Evolutionary conservation across 2,329 filamentous ascomycete genomes (phyloP).

Genomic region (Neoarthrinium moseri): DNA sequence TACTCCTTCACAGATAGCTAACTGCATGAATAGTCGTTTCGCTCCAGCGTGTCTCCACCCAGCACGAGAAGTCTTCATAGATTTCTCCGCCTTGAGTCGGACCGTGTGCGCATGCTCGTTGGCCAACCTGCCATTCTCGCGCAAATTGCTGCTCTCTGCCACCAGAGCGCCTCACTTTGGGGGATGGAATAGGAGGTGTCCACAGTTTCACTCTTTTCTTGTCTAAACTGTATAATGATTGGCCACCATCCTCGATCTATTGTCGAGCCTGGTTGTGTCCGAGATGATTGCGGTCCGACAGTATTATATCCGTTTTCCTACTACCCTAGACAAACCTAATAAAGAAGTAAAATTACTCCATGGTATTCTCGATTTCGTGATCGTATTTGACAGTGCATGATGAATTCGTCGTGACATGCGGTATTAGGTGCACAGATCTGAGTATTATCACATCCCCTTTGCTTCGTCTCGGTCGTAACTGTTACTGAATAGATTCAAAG

Average conservation of each 20-base stretch:
- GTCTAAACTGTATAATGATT: slow-evolving; percentile 33
- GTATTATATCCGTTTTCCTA: slow-evolving; percentile 13
- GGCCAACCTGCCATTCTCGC: no score
- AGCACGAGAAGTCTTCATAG: slow-evolving; percentile 85
- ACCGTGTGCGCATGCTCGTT: slow-evolving; percentile 3
- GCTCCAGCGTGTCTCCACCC: slow-evolving; percentile 84
- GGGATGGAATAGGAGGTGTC: no score
- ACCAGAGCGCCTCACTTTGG: no score
- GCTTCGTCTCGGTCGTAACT: no score
- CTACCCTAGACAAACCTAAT: slow-evolving; percentile 12
- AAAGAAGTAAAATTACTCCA: slow-evolving; percentile 11
- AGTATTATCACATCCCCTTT: no score
- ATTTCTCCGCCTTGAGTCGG: slow-evolving; percentile 18
- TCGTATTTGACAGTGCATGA: no score
- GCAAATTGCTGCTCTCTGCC: no score
- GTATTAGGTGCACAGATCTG: no score
- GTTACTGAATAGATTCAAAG: no score
- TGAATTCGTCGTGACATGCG: neutral
- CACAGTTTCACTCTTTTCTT: slow-evolving; percentile 27
- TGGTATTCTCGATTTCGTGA: neutral
- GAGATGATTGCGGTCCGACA: slow-evolving; percentile 11
- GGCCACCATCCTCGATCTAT: slow-evolving; percentile 22
- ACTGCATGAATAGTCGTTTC: slow-evolving; percentile 69
- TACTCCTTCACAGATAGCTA: slow-evolving; percentile 41
- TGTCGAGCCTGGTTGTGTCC: slow-evolving; percentile 17